phyloP scores from a whole-genome alignment of 257 asterid species.

The Solanum chilense region DNA sequence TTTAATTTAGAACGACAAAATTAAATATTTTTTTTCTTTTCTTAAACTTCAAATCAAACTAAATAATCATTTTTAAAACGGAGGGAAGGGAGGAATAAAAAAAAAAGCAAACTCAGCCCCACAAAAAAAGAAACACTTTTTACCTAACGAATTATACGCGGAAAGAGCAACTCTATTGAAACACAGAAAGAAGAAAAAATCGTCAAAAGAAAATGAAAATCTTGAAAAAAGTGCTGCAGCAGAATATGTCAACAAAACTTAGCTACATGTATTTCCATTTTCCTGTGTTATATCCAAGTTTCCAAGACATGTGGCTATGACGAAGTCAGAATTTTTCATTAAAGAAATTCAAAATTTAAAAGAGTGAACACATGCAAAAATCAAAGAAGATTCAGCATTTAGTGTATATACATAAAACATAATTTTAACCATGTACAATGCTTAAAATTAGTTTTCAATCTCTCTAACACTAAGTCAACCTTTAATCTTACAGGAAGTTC shows the following conservation, averaged over 20 bases:
- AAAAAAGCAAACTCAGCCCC: not conserved
- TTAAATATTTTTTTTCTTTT: too few species aligned
- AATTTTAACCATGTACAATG: not conserved
- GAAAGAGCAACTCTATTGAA: not conserved
- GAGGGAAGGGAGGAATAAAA: fast-evolving
- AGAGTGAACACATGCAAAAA: not conserved
- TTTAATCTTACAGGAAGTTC: too few species aligned
- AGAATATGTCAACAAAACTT: not conserved
- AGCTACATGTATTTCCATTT: not conserved
- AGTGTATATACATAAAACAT: too few species aligned
- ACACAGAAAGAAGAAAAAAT: not conserved
- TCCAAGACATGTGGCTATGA: not conserved
- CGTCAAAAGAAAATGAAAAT: not conserved
- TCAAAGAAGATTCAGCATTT: too few species aligned
- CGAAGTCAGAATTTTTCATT: too few species aligned
- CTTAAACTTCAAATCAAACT: too few species aligned
- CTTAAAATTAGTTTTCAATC: not conserved
- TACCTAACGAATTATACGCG: not conserved
- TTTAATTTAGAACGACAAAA: too few species aligned
- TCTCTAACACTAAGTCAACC: not conserved
- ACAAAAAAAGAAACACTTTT: not conserved
- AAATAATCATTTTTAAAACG: too few species aligned
- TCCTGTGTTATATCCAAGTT: not conserved
- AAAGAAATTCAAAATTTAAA: too few species aligned
- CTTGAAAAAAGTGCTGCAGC: not conserved